Evolutionary conservation across 306 rosid species (phyloP).

Genomic region (Neltuma alba): DNA sequence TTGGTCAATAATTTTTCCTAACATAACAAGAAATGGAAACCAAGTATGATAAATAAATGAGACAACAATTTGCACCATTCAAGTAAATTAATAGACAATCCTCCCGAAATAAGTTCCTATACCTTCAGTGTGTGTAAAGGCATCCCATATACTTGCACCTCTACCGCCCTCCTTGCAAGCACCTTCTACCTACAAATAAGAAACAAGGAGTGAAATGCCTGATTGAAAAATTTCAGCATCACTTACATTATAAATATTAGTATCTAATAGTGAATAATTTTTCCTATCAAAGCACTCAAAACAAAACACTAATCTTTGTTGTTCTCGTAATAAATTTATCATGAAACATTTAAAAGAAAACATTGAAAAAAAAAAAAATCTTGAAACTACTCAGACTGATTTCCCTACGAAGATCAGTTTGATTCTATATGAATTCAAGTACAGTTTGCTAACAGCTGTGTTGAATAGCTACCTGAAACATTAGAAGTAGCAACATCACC

Average conservation of each 20-base stretch:
- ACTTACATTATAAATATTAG: neutral
- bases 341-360: no score
- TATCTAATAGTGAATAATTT: no score
- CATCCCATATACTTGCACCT: conserved; percentile 93
- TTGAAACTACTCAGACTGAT: neutral
- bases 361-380: neutral
- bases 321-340: neutral
- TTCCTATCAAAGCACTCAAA: no score
- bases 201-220: conserved; percentile 28
- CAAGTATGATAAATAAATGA: neutral
- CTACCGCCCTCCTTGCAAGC: conserved; percentile 74
- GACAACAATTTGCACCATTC: conserved; percentile 18
- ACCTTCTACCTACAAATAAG: conserved; percentile 78
- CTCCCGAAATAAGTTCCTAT: conserved; percentile 24
- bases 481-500: conserved; percentile 3
- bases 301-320: neutral
- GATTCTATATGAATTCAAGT: neutral
- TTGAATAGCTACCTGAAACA: neutral
- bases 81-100: no score
- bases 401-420: neutral
- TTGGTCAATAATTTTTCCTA: conserved; percentile 71
- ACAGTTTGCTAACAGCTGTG: conserved; percentile 2
- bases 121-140: conserved; percentile 77
- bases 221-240: neutral
- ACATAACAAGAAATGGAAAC: conserved; percentile 31